phyloP scores from a whole-genome alignment of 306 rosid species.

The Cicer cuneatum region DNA sequence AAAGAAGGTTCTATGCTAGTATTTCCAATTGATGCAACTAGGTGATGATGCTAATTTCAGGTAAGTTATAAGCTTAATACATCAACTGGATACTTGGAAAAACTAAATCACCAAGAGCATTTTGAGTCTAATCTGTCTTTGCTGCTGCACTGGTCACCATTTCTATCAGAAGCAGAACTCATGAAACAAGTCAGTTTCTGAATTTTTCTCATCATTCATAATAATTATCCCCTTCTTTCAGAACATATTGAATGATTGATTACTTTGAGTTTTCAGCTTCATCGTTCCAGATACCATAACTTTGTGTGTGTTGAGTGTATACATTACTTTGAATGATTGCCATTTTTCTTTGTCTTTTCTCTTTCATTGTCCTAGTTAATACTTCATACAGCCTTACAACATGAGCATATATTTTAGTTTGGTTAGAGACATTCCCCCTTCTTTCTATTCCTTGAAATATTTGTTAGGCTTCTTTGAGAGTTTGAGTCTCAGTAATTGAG shows the following conservation, averaged over 20 bases:
- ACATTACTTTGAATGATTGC: neutral
- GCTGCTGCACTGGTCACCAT: slow-evolving; percentile 86
- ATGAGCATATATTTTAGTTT: too few species aligned
- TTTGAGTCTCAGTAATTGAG: neutral
- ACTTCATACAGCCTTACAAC: neutral
- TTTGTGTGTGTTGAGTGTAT: slow-evolving; percentile 8
- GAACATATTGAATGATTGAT: slow-evolving; percentile 4
- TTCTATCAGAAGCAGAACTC: slow-evolving; percentile 72
- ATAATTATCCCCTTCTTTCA: neutral
- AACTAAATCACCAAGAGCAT: slow-evolving; percentile 62
- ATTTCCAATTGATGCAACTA: slow-evolving; percentile 6
- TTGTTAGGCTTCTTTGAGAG: slow-evolving; percentile 3
- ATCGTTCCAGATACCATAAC: slow-evolving; percentile 10
- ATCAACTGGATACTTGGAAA: slow-evolving; percentile 53
- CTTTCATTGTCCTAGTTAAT: neutral
- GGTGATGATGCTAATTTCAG: slow-evolving; percentile 54
- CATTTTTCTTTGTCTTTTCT: neutral
- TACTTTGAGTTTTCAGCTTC: neutral
- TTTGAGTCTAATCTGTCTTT: slow-evolving; percentile 62
- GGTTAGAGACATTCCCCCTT: neutral
- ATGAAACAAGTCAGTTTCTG: slow-evolving; percentile 65
- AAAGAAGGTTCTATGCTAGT: slow-evolving; percentile 4
- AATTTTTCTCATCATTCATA: slow-evolving; percentile 13
- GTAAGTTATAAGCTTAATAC: slow-evolving; percentile 63
- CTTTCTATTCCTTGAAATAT: neutral